Base-by-base conservation (phyloP, 2,329 filamentous ascomycete species). In the Colletotrichum brevisporum region DNA sequence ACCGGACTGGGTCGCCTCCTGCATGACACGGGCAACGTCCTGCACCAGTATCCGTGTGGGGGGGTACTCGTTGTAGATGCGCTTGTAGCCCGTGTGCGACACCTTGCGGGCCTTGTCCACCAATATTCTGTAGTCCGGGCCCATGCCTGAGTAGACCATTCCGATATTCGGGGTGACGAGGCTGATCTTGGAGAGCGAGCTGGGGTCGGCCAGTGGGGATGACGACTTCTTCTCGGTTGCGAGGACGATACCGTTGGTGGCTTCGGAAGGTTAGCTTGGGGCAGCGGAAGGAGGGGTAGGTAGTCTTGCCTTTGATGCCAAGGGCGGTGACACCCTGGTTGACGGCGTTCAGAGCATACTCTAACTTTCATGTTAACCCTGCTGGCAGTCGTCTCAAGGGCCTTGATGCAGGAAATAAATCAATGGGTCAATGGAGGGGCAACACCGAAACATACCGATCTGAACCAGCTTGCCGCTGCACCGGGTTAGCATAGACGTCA, bases 1-100 rank as follows among this genome's bases (percentile, higher is more conserved):
- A 79, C 96, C 96, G 47, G 94, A 97, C 83, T 99, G 96, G 70
- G 96, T 99, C 71, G 96, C 96, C 84, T 99, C 96, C 84, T 99
- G 96, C 92, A 99, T 98, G 74, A 98, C 95, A 73, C 94, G 90
- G 69, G 96, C 96, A 67, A 99, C 95, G 78, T 99, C 96, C 84
- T 99, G 96, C 66, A 99, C 96, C 84, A 99, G 89, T 92, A 99
- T 99, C 81, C 96, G 91, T 66, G 96, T 99, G 6, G 96, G 96
- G n/a, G 96, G 96, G 85, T 99, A 99, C 85, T 99, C 96, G 85
- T 99, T 99, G 88, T 99, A 99, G 86, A 99, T 95, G 82, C 96
- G 94, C 90, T 99, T 99, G 91, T 99, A 99, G 82, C 91, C 92
- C 55, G 96, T 97, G 85, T 99, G 96, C 65, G 95, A 97, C 74